A percentile compares a stretch with the other conserved stretches of the same genome.
phyloP scores from a whole-genome alignment of 2,329 filamentous ascomycete species.

The Calonectria ilicicola region DNA sequence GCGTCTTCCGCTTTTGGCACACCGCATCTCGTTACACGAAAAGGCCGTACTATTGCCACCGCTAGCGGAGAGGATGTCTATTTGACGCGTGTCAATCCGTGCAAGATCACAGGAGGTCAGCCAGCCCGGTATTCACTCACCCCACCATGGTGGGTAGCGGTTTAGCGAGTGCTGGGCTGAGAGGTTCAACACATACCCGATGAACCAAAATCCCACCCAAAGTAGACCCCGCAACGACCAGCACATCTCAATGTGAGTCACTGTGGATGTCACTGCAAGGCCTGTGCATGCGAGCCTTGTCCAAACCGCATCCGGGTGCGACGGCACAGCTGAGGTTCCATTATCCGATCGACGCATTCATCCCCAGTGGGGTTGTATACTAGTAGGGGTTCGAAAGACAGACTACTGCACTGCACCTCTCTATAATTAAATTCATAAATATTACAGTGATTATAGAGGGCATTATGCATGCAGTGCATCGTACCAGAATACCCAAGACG shows the following conservation, averaged over 20 bases:
- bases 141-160: not conserved
- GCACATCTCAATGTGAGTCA: not conserved
- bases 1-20: not conserved
- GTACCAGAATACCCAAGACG: not conserved
- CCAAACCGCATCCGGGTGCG: not conserved
- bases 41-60: not conserved
- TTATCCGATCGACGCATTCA: not conserved
- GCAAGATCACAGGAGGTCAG: not conserved
- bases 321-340: slow-evolving; percentile 4
- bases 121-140: no score
- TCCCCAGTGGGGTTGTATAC: not conserved
- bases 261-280: not conserved
- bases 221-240: no score
- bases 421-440: not conserved
- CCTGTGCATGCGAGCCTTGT: not conserved
- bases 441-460: not conserved
- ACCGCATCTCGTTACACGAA: not conserved
- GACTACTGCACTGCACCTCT: not conserved
- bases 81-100: not conserved
- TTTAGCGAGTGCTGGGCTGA: not conserved
- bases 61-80: not conserved
- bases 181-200: not conserved
- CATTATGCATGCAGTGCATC: not conserved
- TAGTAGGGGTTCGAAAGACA: not conserved
- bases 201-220: not conserved